Evolutionary conservation across 2,329 filamentous ascomycete species (phyloP), one percentile per base, ranked within the genome.

Genomic region (Gyromitra esculenta): DNA sequence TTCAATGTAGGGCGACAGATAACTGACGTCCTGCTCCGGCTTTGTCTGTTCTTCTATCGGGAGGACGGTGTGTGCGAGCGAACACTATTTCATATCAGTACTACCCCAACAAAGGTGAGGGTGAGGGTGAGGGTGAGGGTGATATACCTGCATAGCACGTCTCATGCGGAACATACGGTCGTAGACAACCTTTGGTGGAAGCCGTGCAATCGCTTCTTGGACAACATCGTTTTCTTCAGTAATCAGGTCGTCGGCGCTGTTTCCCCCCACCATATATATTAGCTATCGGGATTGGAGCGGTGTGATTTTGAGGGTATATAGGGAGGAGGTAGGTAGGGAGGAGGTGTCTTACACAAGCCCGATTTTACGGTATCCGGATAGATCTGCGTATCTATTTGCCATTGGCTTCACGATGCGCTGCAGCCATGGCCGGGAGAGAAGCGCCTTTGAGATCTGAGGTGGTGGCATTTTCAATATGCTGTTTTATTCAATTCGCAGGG

Each of bases 111-210:
- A 4, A 31, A 31, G 2, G 63, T 79, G 50, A n/a, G 18, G 15
- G 0, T 0, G 18, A 31, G 15, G 2, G 3, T 1, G 2, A 15
- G 7, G 11, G 45, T 18, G n/a, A 15, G 45, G 18, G n/a, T 79
- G 41, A 76, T 84, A 79, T 86, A 92, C 91, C 88, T 99, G 96
- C 86, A 96, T 91, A 82, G 96, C 95, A 86, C 96, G 91, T 87
- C 96, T 93, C 85, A 99, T 90, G 83, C 96, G 94, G 91, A 94
- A 99, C 84, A 98, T 90, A 84, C 96, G 95, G 87, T 99, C 96
- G 87, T 98, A 98, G 82, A 91, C 89, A 84, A 96, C 93, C 88
- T 96, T 93, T 82, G 93, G 89, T 75, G 92, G 89, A 79, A 99
- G 92, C 84, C 96, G 93, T 89, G 92, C 92, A 83, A 99, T 89